These are phyloP conservation scores for Baeospora myosura DNA, from an alignment of 1,284 basidiomycete genomes.

Conservation along the genomic window DNA sequence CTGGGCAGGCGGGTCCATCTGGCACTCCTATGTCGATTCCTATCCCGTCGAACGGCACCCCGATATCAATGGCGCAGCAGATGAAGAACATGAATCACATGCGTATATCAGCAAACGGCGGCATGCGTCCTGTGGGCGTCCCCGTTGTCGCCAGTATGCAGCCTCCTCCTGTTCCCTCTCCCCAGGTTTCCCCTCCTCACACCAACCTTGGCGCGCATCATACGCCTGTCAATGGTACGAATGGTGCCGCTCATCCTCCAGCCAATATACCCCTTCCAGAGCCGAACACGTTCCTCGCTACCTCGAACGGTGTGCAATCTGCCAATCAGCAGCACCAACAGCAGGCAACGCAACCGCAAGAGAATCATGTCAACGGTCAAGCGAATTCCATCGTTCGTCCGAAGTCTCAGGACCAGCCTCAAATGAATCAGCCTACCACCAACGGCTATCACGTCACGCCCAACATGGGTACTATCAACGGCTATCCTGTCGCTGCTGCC, in stretches of 20 bases:
- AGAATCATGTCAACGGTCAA: constrained; percentile 1
- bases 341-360: not conserved
- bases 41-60: not conserved
- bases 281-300: no score
- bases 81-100: not conserved
- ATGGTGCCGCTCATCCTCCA: not conserved
- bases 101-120: not conserved
- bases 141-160: not conserved
- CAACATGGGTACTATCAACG: constrained; percentile 26
- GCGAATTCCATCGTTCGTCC: not conserved
- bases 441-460: constrained; percentile 1
- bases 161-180: not conserved
- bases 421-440: not conserved
- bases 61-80: constrained; percentile 3
- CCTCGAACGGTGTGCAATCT: no score
- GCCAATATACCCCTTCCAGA: not conserved
- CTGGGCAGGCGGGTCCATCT: no score
- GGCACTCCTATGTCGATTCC: no score
- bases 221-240: not conserved
- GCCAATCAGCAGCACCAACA: not conserved
- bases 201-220: no score
- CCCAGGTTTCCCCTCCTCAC: not conserved
- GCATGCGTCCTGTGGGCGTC: not conserved
- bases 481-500: constrained; percentile 38
- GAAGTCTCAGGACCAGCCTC: constrained; percentile 1